Conservation (phyloP, 768 basidiomycete genomes). For the Tulasnella sp. region DNA sequence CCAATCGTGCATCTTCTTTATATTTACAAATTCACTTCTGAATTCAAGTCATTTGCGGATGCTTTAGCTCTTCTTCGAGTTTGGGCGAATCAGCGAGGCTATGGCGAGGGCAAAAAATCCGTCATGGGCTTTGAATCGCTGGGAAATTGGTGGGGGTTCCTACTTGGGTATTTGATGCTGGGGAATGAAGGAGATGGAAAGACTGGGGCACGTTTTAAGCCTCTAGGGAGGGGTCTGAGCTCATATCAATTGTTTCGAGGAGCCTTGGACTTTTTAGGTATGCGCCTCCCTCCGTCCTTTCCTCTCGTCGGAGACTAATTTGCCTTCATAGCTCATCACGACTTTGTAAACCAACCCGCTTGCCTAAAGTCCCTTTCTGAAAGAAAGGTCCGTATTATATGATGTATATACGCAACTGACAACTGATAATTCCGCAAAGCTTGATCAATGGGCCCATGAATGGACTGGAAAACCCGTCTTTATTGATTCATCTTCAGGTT, state of each 20-base stretch:
- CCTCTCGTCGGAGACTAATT: conserved; percentile 5
- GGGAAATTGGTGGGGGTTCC: conserved; percentile 52
- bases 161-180: conserved; percentile 45
- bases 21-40: conserved; percentile 38
- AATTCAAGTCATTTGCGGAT: conserved; percentile 49
- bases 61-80: conserved; percentile 68
- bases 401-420: no score
- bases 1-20: conserved; percentile 44
- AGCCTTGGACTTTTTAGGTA: conserved; percentile 71
- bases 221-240: conserved; percentile 68
- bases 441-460: no score
- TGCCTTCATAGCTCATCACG: conserved; percentile 45
- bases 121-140: conserved; percentile 22
- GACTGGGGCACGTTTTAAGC: conserved; percentile 31
- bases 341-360: conserved; percentile 43
- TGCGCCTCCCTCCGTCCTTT: conserved; percentile 19
- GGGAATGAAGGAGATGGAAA: conserved; percentile 29
- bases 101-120: conserved; percentile 22
- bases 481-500: conserved; percentile 61
- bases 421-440: no score
- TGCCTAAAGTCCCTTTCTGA: conserved; percentile 51
- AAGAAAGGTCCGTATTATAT: no score
- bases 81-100: conserved; percentile 85
- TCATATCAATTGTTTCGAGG: conserved; percentile 86
- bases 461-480: conserved; percentile 38